A percentile compares a stretch with the other conserved stretches of the same genome.
Conservation (phyloP, 176 grass and related monocot genomes). For the Zoysia pacifica region DNA sequence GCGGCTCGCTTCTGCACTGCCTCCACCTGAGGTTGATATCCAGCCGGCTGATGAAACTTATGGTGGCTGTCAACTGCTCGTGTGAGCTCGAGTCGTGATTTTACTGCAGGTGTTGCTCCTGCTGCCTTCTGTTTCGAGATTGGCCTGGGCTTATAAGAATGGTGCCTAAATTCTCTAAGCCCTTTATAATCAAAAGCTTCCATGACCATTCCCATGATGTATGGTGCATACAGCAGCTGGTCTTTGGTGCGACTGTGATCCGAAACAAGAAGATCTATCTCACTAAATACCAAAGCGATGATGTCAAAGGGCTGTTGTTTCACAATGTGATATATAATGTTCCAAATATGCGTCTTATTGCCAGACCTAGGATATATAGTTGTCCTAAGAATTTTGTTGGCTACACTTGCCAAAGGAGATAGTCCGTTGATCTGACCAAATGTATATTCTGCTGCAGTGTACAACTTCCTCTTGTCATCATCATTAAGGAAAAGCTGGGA, state of each 20-base stretch:
- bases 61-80: background rate
- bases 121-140: conserved; percentile 50
- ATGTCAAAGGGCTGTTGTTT: conserved; percentile 17
- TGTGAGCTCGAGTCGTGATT: conserved; percentile 32
- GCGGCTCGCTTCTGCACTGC: background rate
- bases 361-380: conserved; percentile 28
- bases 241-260: background rate
- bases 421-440: background rate
- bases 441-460: conserved; percentile 14
- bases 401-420: conserved; percentile 26
- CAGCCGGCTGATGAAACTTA: background rate
- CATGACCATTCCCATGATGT: conserved; percentile 38
- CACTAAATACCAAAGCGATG: conserved; percentile 23
- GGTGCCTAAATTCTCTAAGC: conserved; percentile 7
- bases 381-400: conserved; percentile 26
- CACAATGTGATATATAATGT: conserved; percentile 26
- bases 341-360: conserved; percentile 22
- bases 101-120: conserved; percentile 36
- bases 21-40: conserved; percentile 16
- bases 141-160: conserved; percentile 21
- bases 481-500: conserved; percentile 8
- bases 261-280: conserved; percentile 15
- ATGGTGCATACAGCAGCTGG: conserved; percentile 25
- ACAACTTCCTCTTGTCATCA: conserved; percentile 36
- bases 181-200: conserved; percentile 8